A percentile compares a stretch with the other conserved stretches of the same genome.
Evolutionary conservation across 352 stramenopile genomes (phyloP).

Genomic region (Pythium angustatum): DNA sequence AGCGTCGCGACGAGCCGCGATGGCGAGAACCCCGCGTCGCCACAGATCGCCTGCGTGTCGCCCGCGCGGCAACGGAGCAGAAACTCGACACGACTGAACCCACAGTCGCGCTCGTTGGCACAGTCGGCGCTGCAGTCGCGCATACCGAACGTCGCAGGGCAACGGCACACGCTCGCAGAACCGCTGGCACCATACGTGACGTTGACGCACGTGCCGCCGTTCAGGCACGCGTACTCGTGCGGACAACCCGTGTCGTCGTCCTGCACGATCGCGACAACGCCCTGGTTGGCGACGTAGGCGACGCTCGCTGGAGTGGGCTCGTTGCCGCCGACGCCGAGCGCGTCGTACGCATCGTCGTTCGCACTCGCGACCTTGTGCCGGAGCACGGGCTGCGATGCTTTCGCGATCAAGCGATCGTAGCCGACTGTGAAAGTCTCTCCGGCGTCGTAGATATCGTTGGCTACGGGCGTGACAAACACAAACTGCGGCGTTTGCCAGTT

Average conservation of each 20-base stretch:
- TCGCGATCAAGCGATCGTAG: constrained; percentile 56
- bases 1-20: constrained; percentile 45
- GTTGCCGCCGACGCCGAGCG: constrained; percentile 50
- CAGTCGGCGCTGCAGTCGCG: constrained; percentile 52
- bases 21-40: constrained; percentile 40
- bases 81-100: constrained; percentile 51
- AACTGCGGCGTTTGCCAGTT: constrained; percentile 61
- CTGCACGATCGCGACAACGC: constrained; percentile 44
- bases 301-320: constrained; percentile 38
- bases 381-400: constrained; percentile 51
- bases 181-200: constrained; percentile 19
- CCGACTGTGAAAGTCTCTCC: constrained; percentile 47
- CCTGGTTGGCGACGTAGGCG: constrained; percentile 42
- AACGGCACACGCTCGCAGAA: constrained; percentile 38
- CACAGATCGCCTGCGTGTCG: constrained; percentile 34
- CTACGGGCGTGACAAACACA: constrained; percentile 41
- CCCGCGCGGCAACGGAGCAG: constrained; percentile 37
- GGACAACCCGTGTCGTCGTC: constrained; percentile 73
- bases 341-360: constrained; percentile 44
- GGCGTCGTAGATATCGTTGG: constrained; percentile 56
- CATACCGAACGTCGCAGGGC: constrained; percentile 55
- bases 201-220: constrained; percentile 46
- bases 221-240: constrained; percentile 58
- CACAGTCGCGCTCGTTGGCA: constrained; percentile 41
- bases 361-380: constrained; percentile 39